Conservation (phyloP, 2,329 filamentous ascomycete species). For the Fusarium fracticaudum region DNA sequence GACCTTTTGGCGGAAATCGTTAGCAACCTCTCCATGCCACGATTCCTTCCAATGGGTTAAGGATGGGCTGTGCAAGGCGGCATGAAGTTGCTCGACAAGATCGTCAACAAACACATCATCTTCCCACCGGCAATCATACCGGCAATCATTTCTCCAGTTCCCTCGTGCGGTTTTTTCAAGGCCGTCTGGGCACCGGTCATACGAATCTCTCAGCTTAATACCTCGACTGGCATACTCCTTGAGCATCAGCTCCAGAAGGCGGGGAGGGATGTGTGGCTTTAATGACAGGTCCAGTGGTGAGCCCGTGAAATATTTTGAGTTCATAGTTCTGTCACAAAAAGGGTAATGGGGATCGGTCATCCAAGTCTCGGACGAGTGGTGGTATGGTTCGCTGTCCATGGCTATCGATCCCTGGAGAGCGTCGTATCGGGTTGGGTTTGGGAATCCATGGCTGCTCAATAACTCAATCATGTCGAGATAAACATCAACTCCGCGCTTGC, state of each 20-base stretch:
- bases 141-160: too few relatives aligned
- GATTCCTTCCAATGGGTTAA: neutral
- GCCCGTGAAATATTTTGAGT: too few relatives aligned
- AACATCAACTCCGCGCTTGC: neutral
- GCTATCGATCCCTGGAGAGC: neutral
- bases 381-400: neutral
- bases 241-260: conserved; percentile 10
- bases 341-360: too few relatives aligned
- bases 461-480: conserved; percentile 1
- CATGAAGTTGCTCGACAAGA: neutral
- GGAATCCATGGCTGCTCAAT: neutral
- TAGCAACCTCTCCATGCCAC: neutral
- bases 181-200: too few relatives aligned
- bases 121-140: too few relatives aligned
- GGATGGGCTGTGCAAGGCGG: neutral
- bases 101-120: too few relatives aligned
- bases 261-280: conserved; percentile 3
- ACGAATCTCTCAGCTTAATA: too few relatives aligned
- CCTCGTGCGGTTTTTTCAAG: too few relatives aligned
- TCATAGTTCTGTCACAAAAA: too few relatives aligned
- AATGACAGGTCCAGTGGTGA: neutral
- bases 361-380: too few relatives aligned
- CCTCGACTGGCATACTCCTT: neutral
- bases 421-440: neutral
- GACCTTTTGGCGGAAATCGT: conserved; percentile 18